Percentiles rank a stretch among this genome's conserved stretches.
Conservation (phyloP, 108 stramenopile species). For the Nitzschia palea region DNA sequence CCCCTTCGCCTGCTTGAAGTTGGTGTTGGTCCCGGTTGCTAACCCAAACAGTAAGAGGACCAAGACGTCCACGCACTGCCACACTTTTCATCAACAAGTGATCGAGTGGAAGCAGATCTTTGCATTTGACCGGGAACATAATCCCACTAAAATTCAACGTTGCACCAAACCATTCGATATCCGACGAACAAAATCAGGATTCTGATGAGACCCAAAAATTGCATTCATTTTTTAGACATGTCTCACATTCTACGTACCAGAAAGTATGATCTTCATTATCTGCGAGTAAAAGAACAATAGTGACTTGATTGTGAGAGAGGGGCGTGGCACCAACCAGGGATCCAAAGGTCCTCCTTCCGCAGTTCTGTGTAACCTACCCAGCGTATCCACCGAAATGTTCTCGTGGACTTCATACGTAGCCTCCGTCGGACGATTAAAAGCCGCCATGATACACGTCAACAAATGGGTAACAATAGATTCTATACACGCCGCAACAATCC, state of each 20-base stretch:
- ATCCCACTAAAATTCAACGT: conserved; percentile 55
- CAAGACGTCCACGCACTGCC: conserved; percentile 60
- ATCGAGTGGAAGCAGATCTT: conserved; percentile 70
- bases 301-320: too few species aligned
- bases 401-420: conserved; percentile 83
- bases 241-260: conserved; percentile 63
- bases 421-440: conserved; percentile 69
- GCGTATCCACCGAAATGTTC: conserved; percentile 66
- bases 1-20: not conserved
- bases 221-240: too few species aligned
- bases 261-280: conserved; percentile 92
- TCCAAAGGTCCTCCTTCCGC: too few species aligned
- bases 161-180: not conserved
- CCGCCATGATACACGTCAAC: conserved; percentile 56
- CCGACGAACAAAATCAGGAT: too few species aligned
- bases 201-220: too few species aligned
- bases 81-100: conserved; percentile 68
- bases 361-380: conserved; percentile 36
- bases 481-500: too few species aligned
- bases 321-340: too few species aligned
- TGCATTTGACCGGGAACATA: conserved; percentile 85
- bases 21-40: conserved; percentile 38
- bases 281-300: conserved; percentile 18
- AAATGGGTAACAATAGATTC: too few species aligned
- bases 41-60: conserved; percentile 83